phyloP scores from a whole-genome alignment of 805 yeast species.

The Cyberlindnera maritima region DNA sequence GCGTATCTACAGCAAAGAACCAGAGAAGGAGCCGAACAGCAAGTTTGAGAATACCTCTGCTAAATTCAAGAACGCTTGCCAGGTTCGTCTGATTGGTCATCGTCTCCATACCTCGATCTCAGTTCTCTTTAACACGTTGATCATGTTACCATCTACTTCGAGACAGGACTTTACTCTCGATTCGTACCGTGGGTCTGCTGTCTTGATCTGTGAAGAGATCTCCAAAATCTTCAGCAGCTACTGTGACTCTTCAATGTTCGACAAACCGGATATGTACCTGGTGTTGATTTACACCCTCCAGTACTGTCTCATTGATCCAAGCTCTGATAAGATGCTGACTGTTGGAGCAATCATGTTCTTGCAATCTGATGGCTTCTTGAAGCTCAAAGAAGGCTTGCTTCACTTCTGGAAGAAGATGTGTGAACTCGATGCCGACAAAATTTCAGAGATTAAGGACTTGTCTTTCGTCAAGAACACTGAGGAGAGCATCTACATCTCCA shows the following conservation, averaged over 20 bases:
- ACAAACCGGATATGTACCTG: slow-evolving; percentile 31
- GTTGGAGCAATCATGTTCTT: slow-evolving; percentile 46
- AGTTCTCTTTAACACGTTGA: slow-evolving; percentile 40
- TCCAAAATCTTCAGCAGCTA: slow-evolving; percentile 26
- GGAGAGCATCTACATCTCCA: slow-evolving; percentile 35
- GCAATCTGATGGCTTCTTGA: slow-evolving; percentile 46
- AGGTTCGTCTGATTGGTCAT: slow-evolving; percentile 49
- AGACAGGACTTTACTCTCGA: slow-evolving; percentile 41
- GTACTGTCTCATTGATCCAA: slow-evolving; percentile 33
- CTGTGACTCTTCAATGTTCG: slow-evolving; percentile 17
- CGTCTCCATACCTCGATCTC: slow-evolving; percentile 46
- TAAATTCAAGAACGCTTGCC: slow-evolving; percentile 59
- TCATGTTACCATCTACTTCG: slow-evolving; percentile 44
- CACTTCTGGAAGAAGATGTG: slow-evolving; percentile 28
- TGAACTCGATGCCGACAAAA: slow-evolving; percentile 23
- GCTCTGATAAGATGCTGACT: slow-evolving; percentile 33
- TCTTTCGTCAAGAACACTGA: slow-evolving; percentile 35
- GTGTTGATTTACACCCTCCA: slow-evolving; percentile 36
- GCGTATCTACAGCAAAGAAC: slow-evolving; percentile 42
- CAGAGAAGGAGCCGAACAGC: slow-evolving; percentile 29
- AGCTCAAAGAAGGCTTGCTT: slow-evolving; percentile 29
- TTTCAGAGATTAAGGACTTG: slow-evolving; percentile 34
- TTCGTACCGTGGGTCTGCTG: slow-evolving; percentile 38
- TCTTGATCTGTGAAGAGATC: slow-evolving; percentile 37
- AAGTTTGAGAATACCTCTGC: slow-evolving; percentile 47